Evolutionary conservation across 768 basidiomycete genomes (phyloP), one percentile per base, ranked within the genome.

Genomic region (Mycena rosella): DNA sequence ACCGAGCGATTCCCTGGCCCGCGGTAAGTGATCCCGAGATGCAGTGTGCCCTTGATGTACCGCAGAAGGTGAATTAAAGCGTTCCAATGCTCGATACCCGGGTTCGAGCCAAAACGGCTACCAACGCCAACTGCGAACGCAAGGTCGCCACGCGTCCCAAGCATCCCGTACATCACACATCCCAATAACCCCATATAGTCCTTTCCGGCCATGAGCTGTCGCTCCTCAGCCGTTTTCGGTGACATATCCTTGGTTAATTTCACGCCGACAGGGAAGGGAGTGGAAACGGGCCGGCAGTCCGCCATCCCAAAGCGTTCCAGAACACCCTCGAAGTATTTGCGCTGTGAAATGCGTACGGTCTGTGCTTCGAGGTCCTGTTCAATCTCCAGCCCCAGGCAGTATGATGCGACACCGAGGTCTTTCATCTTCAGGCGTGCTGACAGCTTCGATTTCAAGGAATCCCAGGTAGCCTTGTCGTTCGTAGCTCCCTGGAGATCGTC

Each of bases 51-150:
- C 17, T 52, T 52, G 15, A 52, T 52, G 51, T 52, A 52, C 4
- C 51, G 0, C 29, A 52, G 7, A 20, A 52, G 11, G 13, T 52
- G 51, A 26, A 52, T 30, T n/a, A 30, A 15, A 1, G 51, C 51
- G 51, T 52, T 52, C 51, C 51, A 52, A 30, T 52, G 51, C 51
- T 52, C 29, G 2, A 52, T 52, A 15, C 51, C 27, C 1, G 51
- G 51, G 51, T 52, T 52, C 14, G 51, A 52, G 51, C 51, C 27
- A 15, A 20, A 52, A 15, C 51, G 51, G 15, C 51, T 52, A 1
- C 14, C 18, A 13, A 52, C 29, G 27, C 51, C 51, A 26, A 52
- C 51, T 17, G 51, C 27, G 20, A 32, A 52, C 0, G 51, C 29
- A 1, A 52, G 8, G 29, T 52, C 51, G 29, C 29, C 18, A n/a